Evolutionary conservation across 768 basidiomycete species (phyloP).

Genomic region (Mycena metata): DNA sequence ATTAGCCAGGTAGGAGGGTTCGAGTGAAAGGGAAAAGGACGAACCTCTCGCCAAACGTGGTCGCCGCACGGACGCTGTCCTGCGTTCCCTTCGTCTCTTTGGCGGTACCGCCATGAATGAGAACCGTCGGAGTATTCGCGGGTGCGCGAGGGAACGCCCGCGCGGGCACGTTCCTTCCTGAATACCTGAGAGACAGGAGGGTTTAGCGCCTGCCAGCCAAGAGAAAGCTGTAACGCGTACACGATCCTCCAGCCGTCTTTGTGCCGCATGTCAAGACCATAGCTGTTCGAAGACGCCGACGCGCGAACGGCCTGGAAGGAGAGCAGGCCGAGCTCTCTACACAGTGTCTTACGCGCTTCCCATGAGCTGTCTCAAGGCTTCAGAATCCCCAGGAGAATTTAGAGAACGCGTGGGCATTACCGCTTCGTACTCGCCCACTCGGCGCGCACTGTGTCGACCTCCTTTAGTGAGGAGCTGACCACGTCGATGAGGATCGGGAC

Average conservation of each 20-base stretch:
- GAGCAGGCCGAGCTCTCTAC: not conserved
- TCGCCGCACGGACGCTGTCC: not conserved
- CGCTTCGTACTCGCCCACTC: not conserved
- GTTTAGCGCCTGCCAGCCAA: not conserved
- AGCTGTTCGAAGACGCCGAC: not conserved
- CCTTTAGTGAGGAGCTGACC: not conserved
- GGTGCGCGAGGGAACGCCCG: not conserved
- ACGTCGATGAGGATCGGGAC: conserved; percentile 50
- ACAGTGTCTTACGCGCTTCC: conserved; percentile 2
- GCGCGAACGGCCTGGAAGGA: conserved; percentile 1
- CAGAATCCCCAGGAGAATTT: not conserved
- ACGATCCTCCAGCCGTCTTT: conserved; percentile 24
- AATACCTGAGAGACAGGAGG: not conserved
- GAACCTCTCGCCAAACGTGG: not conserved
- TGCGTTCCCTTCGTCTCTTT: not conserved
- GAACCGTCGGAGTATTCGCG: not conserved
- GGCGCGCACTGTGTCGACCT: not conserved
- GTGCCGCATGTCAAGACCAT: conserved; percentile 11
- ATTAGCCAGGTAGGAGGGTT: not conserved
- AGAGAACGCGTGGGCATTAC: not conserved
- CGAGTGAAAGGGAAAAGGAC: not conserved
- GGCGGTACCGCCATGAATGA: not conserved
- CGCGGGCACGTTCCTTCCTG: not conserved
- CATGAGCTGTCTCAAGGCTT: not conserved
- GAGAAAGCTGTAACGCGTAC: not conserved